Conservation (phyloP, 805 yeast genomes). For the Hanseniaspora taiwanica region DNA sequence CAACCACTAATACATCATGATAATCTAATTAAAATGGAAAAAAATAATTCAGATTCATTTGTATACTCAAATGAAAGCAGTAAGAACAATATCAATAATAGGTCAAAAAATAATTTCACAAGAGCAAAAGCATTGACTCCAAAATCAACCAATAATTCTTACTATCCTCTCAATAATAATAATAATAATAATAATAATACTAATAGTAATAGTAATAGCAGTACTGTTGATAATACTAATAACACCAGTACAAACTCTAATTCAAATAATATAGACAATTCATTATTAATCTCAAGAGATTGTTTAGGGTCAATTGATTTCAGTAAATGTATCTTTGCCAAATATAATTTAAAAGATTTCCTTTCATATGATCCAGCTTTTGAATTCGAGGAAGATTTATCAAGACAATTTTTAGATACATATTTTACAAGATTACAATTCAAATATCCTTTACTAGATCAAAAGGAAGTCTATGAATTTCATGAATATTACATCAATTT, state of each 20-base stretch:
- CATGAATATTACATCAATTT: slow-evolving; percentile 35
- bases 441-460: slow-evolving; percentile 43
- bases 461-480: slow-evolving; percentile 36
- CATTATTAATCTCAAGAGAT: neutral
- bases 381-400: slow-evolving; percentile 35
- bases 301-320: slow-evolving; percentile 27
- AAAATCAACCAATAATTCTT: too few species aligned
- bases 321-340: slow-evolving; percentile 29
- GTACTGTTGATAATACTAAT: too few species aligned
- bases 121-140: too few species aligned
- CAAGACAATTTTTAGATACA: slow-evolving; percentile 40
- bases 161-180: too few species aligned
- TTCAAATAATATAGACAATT: neutral
- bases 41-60: too few species aligned
- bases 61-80: too few species aligned
- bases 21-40: too few species aligned
- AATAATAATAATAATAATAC: too few species aligned
- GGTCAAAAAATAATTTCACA: too few species aligned
- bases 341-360: slow-evolving; percentile 35
- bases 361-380: slow-evolving; percentile 36
- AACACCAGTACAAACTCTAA: neutral
- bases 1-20: too few species aligned
- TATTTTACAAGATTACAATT: slow-evolving; percentile 43
- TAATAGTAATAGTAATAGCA: too few species aligned
- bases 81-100: too few species aligned